Evolutionary conservation across 2,329 filamentous ascomycete genomes (phyloP), one percentile per base, ranked within the genome.

Genomic region (Akanthomyces lecanii): DNA sequence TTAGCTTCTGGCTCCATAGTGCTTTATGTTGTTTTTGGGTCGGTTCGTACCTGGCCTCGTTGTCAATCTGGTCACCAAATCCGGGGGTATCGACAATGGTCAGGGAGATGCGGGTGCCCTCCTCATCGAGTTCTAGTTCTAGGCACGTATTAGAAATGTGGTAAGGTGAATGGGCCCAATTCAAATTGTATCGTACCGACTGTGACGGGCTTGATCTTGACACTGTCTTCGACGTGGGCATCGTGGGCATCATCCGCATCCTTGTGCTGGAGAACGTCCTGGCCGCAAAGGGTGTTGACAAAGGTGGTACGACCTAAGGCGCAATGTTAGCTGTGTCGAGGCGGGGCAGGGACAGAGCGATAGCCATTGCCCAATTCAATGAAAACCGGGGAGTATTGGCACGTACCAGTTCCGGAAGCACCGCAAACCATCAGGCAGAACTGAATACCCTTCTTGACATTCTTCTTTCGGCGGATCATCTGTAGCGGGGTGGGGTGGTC

Each of bases 391-490:
- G 28, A 2, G 23, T 14, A n/a, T 30, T 67, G 64, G 65, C 64
- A 81, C 85, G 74, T 87, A 97, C 92, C 95, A 80, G 95, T 98
- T 79, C 95, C 95, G 72, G 94, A 98, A 76, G 95, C 95, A 83
- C 95, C 95, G 77, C 95, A 98, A 74, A 99, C 95, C 95, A 99
- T 99, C 86, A 99, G 81, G 80, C 93, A 98, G 84, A 99, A 99
- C 85, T 99, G 95, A 76, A 99, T 98, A 76, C 95, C 95, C 87
- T 97, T 97, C 90, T 97, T 97, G 82, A 99, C 94, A 86, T 99
- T 98, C 91, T 99, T 99, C 94, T 99, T 99, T 81, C 92, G 90
- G 82, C 95, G 93, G 78, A 97, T 93, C 90, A 97, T 95, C 80
- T 96, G 91, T 88, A 78, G 33, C n/a, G 62, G 62, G 52, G 51